Percentiles rank a stretch among this genome's conserved stretches.
Conservation (phyloP, 495 filamentous ascomycete genomes). For the Extremus antarcticus region DNA sequence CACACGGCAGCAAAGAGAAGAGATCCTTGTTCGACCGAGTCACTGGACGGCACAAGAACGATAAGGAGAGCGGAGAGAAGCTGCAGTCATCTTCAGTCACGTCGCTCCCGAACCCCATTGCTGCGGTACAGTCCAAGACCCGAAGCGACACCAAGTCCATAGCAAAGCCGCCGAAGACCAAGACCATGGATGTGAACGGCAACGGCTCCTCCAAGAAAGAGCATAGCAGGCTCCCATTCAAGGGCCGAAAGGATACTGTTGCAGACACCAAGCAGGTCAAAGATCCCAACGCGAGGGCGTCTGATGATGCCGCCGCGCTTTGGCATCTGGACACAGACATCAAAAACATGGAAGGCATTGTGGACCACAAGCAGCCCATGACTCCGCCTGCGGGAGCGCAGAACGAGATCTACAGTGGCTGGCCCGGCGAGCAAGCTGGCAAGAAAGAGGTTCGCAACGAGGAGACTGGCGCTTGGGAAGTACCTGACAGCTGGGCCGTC, state of each 20-base stretch:
- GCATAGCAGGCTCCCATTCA: constrained; percentile 20
- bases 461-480: constrained; percentile 54
- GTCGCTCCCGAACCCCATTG: constrained; percentile 4
- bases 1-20: constrained; percentile 37
- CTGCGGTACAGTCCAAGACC: constrained; percentile 6
- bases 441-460: constrained; percentile 20
- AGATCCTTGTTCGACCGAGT: constrained; percentile 57
- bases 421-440: constrained; percentile 38
- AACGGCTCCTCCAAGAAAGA: constrained; percentile 4
- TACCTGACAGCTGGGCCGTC: constrained; percentile 89
- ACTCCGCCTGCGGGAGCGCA: constrained; percentile 45
- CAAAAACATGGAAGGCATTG: constrained; percentile 70
- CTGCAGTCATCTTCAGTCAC: constrained; percentile 13
- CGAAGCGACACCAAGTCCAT: constrained; percentile 15
- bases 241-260: constrained; percentile 8
- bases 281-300: constrained; percentile 26
- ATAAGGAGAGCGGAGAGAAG: constrained; percentile 38
- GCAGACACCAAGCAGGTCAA: constrained; percentile 15
- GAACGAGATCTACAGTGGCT: constrained; percentile 40
- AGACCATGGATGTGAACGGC: constrained; percentile 3
- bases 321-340: constrained; percentile 78
- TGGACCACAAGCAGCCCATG: constrained; percentile 48
- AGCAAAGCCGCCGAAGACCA: constrained; percentile 9
- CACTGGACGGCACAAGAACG: constrained; percentile 46
- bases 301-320: constrained; percentile 25